phyloP scores from a whole-genome alignment of 371 early-diverging fungal genomes.

The Dinochytrium kinnereticum region DNA sequence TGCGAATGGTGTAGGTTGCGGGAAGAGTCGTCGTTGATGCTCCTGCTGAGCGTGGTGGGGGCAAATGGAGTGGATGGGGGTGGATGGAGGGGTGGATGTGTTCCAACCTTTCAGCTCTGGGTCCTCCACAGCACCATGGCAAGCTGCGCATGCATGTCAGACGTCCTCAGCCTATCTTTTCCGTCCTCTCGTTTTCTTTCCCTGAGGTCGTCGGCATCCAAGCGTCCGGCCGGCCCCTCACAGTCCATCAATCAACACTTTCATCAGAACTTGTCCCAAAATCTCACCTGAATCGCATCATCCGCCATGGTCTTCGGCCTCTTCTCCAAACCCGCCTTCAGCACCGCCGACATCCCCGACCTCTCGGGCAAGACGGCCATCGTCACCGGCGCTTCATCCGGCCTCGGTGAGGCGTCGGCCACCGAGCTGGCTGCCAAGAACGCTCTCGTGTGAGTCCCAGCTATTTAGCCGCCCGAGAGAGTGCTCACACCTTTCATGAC shows the following conservation, averaged over 20 bases:
- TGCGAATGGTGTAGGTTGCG: too few relatives aligned
- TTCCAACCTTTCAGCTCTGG: too few relatives aligned
- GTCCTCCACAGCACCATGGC: too few relatives aligned
- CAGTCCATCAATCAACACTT: neutral
- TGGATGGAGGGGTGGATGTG: too few relatives aligned
- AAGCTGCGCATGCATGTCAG: too few relatives aligned
- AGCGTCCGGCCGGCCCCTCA: neutral
- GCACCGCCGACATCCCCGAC: constrained; percentile 21
- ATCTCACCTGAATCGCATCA: neutral
- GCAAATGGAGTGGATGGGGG: too few relatives aligned
- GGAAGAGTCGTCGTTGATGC: too few relatives aligned
- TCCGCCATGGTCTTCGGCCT: constrained; percentile 7
- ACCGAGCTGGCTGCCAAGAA: neutral
- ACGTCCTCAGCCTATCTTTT: too few relatives aligned
- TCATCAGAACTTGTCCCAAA: neutral
- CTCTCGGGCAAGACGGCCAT: constrained; percentile 38
- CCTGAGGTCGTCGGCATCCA: too few relatives aligned
- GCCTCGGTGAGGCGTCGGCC: constrained; percentile 19
- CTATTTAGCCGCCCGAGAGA: neutral
- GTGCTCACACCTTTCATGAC: neutral
- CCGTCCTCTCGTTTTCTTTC: too few relatives aligned
- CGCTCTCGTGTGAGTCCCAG: neutral
- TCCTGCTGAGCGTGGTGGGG: too few relatives aligned
- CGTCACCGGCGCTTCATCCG: constrained; percentile 41
- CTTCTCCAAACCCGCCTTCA: neutral